phyloP scores from a whole-genome alignment of 2,329 filamentous ascomycete genomes.

The Pseudocercospora musae region DNA sequence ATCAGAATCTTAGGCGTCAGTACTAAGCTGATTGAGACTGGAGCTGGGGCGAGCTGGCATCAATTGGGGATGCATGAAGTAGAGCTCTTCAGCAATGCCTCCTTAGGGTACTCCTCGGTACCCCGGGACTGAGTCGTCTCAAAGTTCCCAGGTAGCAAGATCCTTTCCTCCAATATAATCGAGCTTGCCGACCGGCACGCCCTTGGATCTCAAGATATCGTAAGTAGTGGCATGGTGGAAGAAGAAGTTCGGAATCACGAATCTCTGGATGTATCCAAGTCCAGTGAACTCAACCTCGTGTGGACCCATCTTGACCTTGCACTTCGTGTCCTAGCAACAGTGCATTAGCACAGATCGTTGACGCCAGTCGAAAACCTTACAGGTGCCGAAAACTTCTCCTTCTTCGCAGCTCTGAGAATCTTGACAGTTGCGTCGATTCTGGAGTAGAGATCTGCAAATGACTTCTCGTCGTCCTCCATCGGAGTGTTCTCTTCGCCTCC shows the following conservation, averaged over 20 bases:
- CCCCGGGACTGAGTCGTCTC: not conserved
- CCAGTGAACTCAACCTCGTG: slow-evolving; percentile 42
- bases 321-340: not conserved
- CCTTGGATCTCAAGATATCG: slow-evolving; percentile 58
- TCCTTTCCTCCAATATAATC: slow-evolving; percentile 49
- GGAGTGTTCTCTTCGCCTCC: slow-evolving; percentile 37
- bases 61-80: no score
- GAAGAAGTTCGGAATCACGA: slow-evolving; percentile 58
- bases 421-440: slow-evolving; percentile 49
- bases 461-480: slow-evolving; percentile 38
- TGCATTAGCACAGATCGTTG: not conserved
- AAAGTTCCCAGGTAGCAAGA: slow-evolving; percentile 2
- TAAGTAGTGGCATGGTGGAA: slow-evolving; percentile 63
- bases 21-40: not conserved
- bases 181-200: slow-evolving; percentile 59
- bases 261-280: slow-evolving; percentile 48
- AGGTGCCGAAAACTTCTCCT: slow-evolving; percentile 41
- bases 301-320: slow-evolving; percentile 32
- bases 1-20: not conserved
- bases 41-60: not conserved
- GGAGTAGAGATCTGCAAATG: slow-evolving; percentile 49
- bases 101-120: slow-evolving; percentile 10
- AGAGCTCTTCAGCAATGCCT: slow-evolving; percentile 42
- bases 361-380: not conserved
- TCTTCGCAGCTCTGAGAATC: slow-evolving; percentile 45